phyloP scores from a whole-genome alignment of 139 green algal genomes.

The Monoraphidium neglectum region DNA sequence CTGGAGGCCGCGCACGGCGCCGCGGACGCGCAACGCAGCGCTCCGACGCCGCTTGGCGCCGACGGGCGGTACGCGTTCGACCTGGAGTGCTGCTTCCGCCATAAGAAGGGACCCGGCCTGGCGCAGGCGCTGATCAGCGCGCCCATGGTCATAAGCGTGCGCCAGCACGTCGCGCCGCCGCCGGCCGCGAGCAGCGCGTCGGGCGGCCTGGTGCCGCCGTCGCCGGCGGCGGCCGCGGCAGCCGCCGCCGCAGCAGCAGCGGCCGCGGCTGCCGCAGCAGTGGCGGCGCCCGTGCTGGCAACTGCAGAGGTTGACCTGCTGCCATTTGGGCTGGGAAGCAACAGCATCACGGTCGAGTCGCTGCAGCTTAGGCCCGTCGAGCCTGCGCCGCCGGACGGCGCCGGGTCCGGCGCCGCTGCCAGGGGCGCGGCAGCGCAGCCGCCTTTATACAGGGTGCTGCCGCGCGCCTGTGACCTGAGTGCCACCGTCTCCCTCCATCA shows the following conservation, averaged over 20 bases:
- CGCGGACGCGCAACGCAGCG: not conserved
- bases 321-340: conserved; percentile 19
- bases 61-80: not conserved
- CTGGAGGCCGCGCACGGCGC: not conserved
- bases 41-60: not conserved
- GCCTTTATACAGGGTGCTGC: too few relatives aligned
- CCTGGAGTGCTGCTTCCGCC: conserved; percentile 11
- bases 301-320: conserved; percentile 10
- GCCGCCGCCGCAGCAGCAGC: too few relatives aligned
- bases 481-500: too few relatives aligned
- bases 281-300: conserved; percentile 6
- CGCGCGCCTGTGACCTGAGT: too few relatives aligned
- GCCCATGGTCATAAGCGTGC: conserved; percentile 2
- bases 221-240: too few relatives aligned
- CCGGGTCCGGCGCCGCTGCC: too few relatives aligned
- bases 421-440: too few relatives aligned
- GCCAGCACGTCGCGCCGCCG: too few relatives aligned
- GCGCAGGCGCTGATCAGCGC: conserved; percentile 13
- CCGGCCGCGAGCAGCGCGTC: too few relatives aligned
- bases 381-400: too few relatives aligned
- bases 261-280: too few relatives aligned
- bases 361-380: conserved; percentile 2
- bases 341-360: not conserved
- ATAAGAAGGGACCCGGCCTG: conserved; percentile 13
- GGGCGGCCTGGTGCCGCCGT: too few relatives aligned